Conservation (phyloP, 306 rosid genomes). For the Cicer bijugum region DNA sequence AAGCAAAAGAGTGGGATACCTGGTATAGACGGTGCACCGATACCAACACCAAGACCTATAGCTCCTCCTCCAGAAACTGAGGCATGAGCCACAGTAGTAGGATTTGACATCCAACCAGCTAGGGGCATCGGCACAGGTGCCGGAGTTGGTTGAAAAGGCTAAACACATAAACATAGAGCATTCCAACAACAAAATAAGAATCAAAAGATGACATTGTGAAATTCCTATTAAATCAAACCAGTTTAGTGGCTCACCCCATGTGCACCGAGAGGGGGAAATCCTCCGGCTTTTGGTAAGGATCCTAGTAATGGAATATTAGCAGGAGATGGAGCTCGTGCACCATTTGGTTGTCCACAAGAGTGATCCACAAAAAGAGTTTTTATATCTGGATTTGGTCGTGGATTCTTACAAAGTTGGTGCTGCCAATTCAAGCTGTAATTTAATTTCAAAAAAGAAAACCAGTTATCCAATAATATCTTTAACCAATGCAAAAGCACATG, state of each 20-base stretch:
- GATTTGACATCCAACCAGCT: slow-evolving; percentile 98
- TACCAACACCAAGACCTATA: slow-evolving; percentile 72
- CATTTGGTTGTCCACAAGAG: slow-evolving; percentile 94
- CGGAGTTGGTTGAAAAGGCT: slow-evolving; percentile 91
- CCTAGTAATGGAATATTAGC: slow-evolving; percentile 92
- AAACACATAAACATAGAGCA: slow-evolving; percentile 45
- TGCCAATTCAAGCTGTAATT: slow-evolving; percentile 97
- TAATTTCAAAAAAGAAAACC: slow-evolving; percentile 24
- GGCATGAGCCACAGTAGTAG: slow-evolving; percentile 81
- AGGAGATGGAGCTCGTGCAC: slow-evolving; percentile 96
- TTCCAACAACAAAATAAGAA: slow-evolving; percentile 41
- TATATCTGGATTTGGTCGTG: slow-evolving; percentile 98
- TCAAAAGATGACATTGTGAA: slow-evolving; percentile 43
- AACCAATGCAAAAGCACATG: neutral
- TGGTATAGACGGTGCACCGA: slow-evolving; percentile 86
- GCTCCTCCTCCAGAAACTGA: slow-evolving; percentile 87
- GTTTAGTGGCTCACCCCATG: slow-evolving; percentile 75
- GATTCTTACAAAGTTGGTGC: slow-evolving; percentile 94
- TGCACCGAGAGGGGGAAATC: slow-evolving; percentile 89
- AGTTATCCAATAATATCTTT: slow-evolving; percentile 34
- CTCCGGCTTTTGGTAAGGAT: slow-evolving; percentile 90
- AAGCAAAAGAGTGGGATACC: slow-evolving; percentile 57
- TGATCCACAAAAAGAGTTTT: slow-evolving; percentile 98
- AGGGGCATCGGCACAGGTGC: slow-evolving; percentile 73
- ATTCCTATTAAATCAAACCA: slow-evolving; percentile 38